These are phyloP conservation scores for Astrothelium macrocarpum DNA, from an alignment of 495 filamentous ascomycete genomes.

Conservation along the genomic window DNA sequence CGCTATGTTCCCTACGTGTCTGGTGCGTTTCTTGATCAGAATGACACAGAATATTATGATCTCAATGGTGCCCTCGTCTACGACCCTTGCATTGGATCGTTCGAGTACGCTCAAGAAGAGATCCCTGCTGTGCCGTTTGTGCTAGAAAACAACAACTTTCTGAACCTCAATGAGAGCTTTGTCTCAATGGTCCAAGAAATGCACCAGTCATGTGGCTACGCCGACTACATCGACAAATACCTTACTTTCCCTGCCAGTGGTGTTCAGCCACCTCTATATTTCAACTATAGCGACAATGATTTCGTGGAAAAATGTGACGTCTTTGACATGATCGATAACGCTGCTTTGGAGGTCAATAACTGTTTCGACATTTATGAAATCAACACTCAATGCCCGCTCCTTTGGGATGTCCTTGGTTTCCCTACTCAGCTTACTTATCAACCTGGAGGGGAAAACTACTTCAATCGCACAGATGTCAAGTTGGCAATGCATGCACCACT, in stretches of 20 bases:
- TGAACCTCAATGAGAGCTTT: conserved; percentile 10
- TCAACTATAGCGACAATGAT: conserved; percentile 9
- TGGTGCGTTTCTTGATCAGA: conserved; percentile 19
- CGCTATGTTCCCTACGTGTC: conserved; percentile 23
- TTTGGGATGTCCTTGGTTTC: not conserved
- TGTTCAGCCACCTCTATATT: not conserved
- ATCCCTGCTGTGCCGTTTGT: conserved; percentile 12
- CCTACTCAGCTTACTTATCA: conserved; percentile 8
- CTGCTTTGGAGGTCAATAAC: not conserved
- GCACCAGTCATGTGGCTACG: conserved; percentile 5
- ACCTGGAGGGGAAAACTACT: conserved; percentile 21
- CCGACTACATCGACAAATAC: conserved; percentile 9
- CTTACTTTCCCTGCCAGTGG: conserved; percentile 1
- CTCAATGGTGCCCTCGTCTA: conserved; percentile 17
- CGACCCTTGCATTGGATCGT: conserved; percentile 21
- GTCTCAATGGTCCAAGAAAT: not conserved
- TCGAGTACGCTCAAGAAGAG: conserved; percentile 14
- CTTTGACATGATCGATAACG: conserved; percentile 4
- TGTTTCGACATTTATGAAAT: conserved; percentile 7
- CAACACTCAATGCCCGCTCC: not conserved
- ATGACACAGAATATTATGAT: conserved; percentile 17
- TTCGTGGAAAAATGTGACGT: conserved; percentile 7
- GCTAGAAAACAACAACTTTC: not conserved
- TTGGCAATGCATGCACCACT: conserved; percentile 18
- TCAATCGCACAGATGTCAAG: conserved; percentile 22